These are phyloP conservation scores for Anastatica hierochuntica DNA, from an alignment of 345 rosid genomes.

Conservation along the genomic window DNA sequence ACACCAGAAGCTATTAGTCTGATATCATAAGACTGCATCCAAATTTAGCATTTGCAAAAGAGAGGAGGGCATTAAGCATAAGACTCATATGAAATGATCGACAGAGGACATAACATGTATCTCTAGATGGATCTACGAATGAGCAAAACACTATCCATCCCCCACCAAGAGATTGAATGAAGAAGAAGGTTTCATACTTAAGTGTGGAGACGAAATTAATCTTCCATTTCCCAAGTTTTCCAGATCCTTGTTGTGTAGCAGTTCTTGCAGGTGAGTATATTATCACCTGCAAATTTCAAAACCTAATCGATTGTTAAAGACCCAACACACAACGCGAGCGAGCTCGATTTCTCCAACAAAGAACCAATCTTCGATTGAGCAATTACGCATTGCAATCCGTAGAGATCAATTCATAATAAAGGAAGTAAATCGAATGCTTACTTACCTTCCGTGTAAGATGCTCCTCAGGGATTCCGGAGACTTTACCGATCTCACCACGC, in stretches of 20 bases:
- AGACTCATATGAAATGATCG: no score
- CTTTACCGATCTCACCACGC: slow-evolving; percentile 76
- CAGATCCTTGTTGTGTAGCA: slow-evolving; percentile 94
- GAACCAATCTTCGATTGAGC: not conserved
- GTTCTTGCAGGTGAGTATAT: slow-evolving; percentile 93
- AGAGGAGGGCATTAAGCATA: no score
- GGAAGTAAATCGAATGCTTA: not conserved
- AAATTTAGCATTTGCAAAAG: no score
- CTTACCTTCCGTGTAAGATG: slow-evolving; percentile 62
- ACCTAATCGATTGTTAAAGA: not conserved
- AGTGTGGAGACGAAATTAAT: slow-evolving; percentile 85
- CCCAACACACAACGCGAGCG: not conserved
- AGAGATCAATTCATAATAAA: not conserved
- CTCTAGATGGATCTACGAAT: no score
- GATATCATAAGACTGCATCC: no score
- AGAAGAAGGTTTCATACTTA: slow-evolving; percentile 39
- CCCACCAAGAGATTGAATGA: no score
- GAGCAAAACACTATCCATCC: no score
- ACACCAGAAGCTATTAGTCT: not conserved
- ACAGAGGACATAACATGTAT: no score
- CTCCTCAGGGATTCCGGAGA: slow-evolving; percentile 89
- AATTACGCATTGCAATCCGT: not conserved
- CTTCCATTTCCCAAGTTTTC: slow-evolving; percentile 89
- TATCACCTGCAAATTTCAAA: slow-evolving; percentile 45
- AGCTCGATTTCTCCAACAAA: not conserved